A percentile compares a stretch with the other conserved stretches of the same genome.
Conservation (phyloP, 345 rosid species). For the Citrus inodora region DNA sequence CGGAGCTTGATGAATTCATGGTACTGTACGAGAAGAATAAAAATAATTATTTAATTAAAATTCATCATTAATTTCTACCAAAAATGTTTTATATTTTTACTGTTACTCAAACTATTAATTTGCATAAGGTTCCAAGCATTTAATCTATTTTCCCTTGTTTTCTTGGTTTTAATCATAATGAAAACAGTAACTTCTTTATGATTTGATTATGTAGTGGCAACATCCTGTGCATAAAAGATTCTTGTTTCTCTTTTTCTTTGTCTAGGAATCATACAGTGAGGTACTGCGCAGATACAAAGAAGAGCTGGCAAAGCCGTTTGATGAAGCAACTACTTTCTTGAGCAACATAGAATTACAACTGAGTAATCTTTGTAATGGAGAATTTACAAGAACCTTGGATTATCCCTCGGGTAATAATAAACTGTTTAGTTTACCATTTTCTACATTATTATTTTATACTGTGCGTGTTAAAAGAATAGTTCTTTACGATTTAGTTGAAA, state of each 20-base stretch:
- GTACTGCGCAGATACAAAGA: slow-evolving; percentile 52
- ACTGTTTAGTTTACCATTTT: neutral
- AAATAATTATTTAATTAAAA: no score
- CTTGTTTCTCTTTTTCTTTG: neutral
- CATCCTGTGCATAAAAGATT: neutral
- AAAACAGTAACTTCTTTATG: neutral
- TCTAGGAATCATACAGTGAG: slow-evolving; percentile 61
- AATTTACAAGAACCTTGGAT: slow-evolving; percentile 26
- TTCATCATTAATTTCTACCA: no score
- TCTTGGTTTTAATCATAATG: neutral
- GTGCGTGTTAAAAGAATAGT: slow-evolving; percentile 27
- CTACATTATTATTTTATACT: neutral
- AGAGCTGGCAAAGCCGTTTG: slow-evolving; percentile 57
- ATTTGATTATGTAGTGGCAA: neutral
- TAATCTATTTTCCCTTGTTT: neutral
- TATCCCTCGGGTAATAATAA: slow-evolving; percentile 34
- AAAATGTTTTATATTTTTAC: no score
- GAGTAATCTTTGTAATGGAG: slow-evolving; percentile 46
- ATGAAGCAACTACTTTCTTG: slow-evolving; percentile 57
- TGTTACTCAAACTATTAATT: no score
- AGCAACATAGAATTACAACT: slow-evolving; percentile 60
- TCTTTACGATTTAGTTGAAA: neutral
- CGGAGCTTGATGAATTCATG: slow-evolving; percentile 72
- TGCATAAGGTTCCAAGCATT: no score
- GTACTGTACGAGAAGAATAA: slow-evolving; percentile 17